Conservation (phyloP, 306 rosid genomes). For the Prunus armeniaca region DNA sequence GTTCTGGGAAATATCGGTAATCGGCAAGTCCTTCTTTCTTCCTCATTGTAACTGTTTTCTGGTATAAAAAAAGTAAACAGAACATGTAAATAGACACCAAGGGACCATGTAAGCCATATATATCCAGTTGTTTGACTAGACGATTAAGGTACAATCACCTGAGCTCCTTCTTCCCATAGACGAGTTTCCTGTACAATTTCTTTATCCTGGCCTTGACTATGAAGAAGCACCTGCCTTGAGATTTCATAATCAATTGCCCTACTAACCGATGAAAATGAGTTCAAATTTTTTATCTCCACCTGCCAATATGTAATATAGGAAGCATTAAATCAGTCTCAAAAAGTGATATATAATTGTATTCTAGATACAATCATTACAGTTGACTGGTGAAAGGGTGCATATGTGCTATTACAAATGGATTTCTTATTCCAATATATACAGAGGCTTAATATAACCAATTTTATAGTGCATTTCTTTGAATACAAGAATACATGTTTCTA, state of each 20-base stretch:
- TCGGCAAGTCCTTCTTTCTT: conserved; percentile 97
- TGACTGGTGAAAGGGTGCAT: too few species aligned
- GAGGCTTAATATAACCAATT: background rate
- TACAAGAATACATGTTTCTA: background rate
- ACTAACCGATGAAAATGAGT: conserved; percentile 73
- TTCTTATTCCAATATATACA: background rate
- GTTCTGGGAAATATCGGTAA: conserved; percentile 96
- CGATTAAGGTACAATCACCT: conserved; percentile 42
- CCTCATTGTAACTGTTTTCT: conserved; percentile 95
- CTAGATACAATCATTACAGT: background rate
- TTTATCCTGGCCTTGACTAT: conserved; percentile 68
- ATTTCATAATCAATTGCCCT: conserved; percentile 95
- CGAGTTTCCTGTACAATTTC: conserved; percentile 92
- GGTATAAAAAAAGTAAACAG: conserved; percentile 22
- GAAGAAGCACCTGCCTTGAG: conserved; percentile 75
- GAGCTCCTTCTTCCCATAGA: conserved; percentile 92
- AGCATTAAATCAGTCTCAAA: conserved; percentile 22
- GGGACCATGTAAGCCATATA: background rate
- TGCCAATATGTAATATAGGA: conserved; percentile 38
- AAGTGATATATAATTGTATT: background rate
- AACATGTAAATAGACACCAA: conserved; percentile 26
- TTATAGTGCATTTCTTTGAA: background rate
- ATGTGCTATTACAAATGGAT: background rate
- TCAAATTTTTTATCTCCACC: conserved; percentile 94
- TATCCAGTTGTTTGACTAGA: conserved; percentile 3